A percentile compares a stretch with the other conserved stretches of the same genome.
Evolutionary conservation across 345 rosid species (phyloP).

Genomic region (Eucalyptus leucophloia): DNA sequence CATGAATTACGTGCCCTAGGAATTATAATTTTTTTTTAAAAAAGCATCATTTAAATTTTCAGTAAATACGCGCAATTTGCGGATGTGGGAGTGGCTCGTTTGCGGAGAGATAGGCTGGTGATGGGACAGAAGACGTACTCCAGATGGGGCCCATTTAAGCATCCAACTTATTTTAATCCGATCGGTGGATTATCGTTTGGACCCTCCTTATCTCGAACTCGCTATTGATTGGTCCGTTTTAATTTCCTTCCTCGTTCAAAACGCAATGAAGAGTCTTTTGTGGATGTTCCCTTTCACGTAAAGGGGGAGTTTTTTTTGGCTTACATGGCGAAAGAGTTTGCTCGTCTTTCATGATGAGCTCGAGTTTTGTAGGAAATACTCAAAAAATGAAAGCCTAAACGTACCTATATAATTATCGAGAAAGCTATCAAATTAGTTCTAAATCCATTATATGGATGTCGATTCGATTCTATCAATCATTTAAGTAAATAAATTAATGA

Average conservation of each 20-base stretch:
- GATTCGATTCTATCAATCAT: background rate
- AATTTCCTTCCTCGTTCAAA: background rate
- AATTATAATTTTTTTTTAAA: too few species aligned
- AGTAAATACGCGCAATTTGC: background rate
- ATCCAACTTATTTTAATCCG: background rate
- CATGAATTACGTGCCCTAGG: background rate
- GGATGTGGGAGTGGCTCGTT: background rate
- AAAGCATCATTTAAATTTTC: background rate
- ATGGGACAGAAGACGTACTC: background rate
- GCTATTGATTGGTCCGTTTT: background rate
- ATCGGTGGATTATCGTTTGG: background rate
- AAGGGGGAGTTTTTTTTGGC: background rate
- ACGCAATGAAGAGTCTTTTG: background rate
- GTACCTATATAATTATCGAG: accelerated
- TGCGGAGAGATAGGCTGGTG: background rate
- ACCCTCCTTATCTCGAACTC: background rate
- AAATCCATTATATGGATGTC: accelerated
- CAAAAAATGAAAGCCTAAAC: background rate
- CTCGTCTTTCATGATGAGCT: background rate
- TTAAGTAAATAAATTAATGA: too few species aligned
- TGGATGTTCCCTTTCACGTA: background rate
- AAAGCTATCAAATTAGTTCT: accelerated
- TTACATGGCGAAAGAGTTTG: background rate
- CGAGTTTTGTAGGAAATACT: background rate
- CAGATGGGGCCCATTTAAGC: background rate